A percentile compares a stretch with the other conserved stretches of the same genome.
Conservation (phyloP, 2,329 filamentous ascomycete species). For the Xylariaceae sp. region DNA sequence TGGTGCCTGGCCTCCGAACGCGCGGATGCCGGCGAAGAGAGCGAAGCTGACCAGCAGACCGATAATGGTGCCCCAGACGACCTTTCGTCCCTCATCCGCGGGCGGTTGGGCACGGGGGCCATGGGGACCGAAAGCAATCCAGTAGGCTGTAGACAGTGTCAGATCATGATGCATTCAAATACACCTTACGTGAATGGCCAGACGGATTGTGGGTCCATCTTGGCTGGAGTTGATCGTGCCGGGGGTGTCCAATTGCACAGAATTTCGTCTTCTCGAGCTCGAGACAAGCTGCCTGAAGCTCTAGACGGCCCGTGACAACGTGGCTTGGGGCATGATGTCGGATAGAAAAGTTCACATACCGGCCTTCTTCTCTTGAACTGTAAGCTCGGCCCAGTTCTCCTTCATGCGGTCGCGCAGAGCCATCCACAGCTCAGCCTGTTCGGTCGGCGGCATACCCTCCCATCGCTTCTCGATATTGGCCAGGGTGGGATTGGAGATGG, state of each 20-base stretch:
- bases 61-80: conserved; percentile 72
- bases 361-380: conserved; percentile 97
- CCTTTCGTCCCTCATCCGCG: conserved; percentile 80
- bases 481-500: conserved; percentile 96
- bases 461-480: conserved; percentile 99
- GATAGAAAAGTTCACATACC: conserved; percentile 64
- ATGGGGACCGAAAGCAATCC: conserved; percentile 96
- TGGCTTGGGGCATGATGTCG: too few species aligned
- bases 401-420: conserved; percentile 97
- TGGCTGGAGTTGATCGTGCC: conserved; percentile 1
- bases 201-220: conserved; percentile 27
- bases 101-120: conserved; percentile 83
- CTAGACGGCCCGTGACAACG: neutral
- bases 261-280: neutral
- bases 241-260: conserved; percentile 1
- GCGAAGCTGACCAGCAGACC: conserved; percentile 68
- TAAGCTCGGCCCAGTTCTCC: conserved; percentile 94
- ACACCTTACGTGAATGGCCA: conserved; percentile 23
- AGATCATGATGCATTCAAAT: conserved; percentile 31
- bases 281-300: neutral
- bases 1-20: conserved; percentile 72
- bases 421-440: conserved; percentile 99
- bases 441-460: conserved; percentile 96
- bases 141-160: conserved; percentile 74
- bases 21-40: conserved; percentile 73